These are phyloP conservation scores for Chlorella sp. DNA, from an alignment of 139 green algal genomes.

Conservation along the genomic window DNA sequence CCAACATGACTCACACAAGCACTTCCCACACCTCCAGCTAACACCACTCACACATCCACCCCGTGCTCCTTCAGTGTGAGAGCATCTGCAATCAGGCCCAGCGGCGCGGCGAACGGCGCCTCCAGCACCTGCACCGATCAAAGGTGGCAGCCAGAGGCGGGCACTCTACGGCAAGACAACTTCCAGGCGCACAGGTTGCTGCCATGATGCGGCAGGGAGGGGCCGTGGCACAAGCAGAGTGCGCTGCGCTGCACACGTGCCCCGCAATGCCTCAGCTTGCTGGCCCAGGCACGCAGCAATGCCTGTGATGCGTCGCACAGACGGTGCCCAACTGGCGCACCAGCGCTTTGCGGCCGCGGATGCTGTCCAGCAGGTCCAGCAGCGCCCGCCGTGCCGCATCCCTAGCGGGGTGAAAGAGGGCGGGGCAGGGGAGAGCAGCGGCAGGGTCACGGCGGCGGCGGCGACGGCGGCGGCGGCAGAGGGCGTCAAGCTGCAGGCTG, in stretches of 20 bases:
- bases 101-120: conserved; percentile 70
- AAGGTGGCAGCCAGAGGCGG: too few species aligned
- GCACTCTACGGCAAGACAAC: too few species aligned
- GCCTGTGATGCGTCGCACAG: too few species aligned
- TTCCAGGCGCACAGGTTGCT: too few species aligned
- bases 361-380: conserved; percentile 76
- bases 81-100: conserved; percentile 79
- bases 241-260: too few species aligned
- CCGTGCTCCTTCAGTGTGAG: conserved; percentile 90
- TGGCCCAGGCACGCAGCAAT: too few species aligned
- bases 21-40: too few species aligned
- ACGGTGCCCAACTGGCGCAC: not conserved
- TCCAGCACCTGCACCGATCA: conserved; percentile 82
- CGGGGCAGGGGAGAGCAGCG: not conserved
- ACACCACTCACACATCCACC: conserved; percentile 74
- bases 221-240: too few species aligned
- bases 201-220: too few species aligned
- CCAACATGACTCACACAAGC: too few species aligned
- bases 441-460: not conserved
- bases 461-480: not conserved
- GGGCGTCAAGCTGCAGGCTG: too few species aligned
- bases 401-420: conserved; percentile 41
- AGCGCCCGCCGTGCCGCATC: conserved; percentile 65
- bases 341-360: conserved; percentile 87
- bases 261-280: too few species aligned